Base-by-base conservation (phyloP, 495 filamentous ascomycete species). In the Lophiostoma macrostomum region DNA sequence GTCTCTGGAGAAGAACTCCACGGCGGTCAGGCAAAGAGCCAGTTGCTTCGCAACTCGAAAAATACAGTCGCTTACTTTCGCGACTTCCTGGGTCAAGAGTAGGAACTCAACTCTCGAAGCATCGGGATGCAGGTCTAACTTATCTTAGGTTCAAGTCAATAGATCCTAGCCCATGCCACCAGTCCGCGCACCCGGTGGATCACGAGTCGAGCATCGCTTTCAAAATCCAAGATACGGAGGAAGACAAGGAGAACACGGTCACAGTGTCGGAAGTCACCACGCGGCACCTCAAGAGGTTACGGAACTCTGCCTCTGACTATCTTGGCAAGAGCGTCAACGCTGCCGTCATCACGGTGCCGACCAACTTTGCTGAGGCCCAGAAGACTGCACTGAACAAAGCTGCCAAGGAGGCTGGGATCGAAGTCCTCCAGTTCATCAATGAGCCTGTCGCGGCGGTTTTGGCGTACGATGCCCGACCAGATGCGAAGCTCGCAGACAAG, bases 61-160 rank as follows among this genome's bases (percentile, higher is more conserved):
- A 97, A 96, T 77, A 97, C 91, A 23, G 81, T 95, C 64, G 88
- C 88, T 64, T 95, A 88, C 76, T 98, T 96, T 78, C 82, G 90
- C 65, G 93, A 98, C 67, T 96, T 87, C 71, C 73, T 98, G 25
- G 93, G 93, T 58, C 88, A 95, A 80, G 83, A 93, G 85, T 91
- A 81, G 36, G 71, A 28, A 11, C 25, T 11, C 13, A 10, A 23
- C 35, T 5, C 14, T 31, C 19, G 3, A 19, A 10, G 4, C 35
- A 13, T 39, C 27, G 18, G 8, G n/a, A 31, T 19, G 10, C 18
- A 4, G 18, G 38, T 14, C 60, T 50, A 28, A 49, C 29, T 5
- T 8, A 11, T 35, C 14, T 31, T 56, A 88, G 83, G 49, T 94
- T 91, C 80, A 88, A 91, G 74, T 87, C 86, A 50, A 93, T 98